These are phyloP conservation scores for Xylariaceae sp. DNA, from an alignment of 2,329 filamentous ascomycete species.

Conservation along the genomic window DNA sequence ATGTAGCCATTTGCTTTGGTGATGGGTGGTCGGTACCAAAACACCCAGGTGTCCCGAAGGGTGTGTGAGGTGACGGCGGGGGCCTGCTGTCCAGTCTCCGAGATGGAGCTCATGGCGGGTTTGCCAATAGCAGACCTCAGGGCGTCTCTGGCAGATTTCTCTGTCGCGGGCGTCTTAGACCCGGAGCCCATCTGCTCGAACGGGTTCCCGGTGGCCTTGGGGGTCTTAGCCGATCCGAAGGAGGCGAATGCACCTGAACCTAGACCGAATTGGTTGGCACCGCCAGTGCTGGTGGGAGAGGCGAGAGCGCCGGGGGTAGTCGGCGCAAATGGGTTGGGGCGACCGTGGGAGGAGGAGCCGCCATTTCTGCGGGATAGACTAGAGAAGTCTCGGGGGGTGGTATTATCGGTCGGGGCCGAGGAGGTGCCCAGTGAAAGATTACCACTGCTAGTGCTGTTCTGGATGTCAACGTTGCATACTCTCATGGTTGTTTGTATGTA, in stretches of 20 bases:
- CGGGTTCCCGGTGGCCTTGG: conserved; percentile 77
- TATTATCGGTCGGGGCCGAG: conserved; percentile 42
- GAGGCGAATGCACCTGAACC: conserved; percentile 95
- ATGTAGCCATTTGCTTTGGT: conserved; percentile 84
- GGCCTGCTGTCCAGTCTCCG: conserved; percentile 42
- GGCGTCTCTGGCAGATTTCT: conserved; percentile 60
- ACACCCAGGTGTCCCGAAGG: conserved; percentile 86
- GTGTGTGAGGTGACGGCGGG: conserved; percentile 50
- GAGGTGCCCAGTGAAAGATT: conserved; percentile 88
- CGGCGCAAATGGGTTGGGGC: conserved; percentile 74
- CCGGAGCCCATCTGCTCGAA: conserved; percentile 68
- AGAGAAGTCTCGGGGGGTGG: conserved; percentile 43
- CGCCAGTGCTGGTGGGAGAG: conserved; percentile 71
- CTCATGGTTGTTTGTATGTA: not conserved
- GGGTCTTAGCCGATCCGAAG: conserved; percentile 84
- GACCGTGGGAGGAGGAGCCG: conserved; percentile 71
- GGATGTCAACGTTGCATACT: conserved; percentile 1
- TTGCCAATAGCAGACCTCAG: conserved; percentile 31
- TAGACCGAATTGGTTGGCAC: conserved; percentile 77
- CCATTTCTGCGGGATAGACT: conserved; percentile 58
- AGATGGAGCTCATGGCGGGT: conserved; percentile 45
- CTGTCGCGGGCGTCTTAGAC: conserved; percentile 54
- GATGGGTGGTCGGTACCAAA: conserved; percentile 96
- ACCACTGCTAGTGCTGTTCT: conserved; percentile 57
- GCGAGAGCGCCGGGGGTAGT: conserved; percentile 68